A percentile compares a stretch with the other conserved stretches of the same genome.
Evolutionary conservation across 2,329 filamentous ascomycete species (phyloP).

Genomic region (Calonectria multiphialidica): DNA sequence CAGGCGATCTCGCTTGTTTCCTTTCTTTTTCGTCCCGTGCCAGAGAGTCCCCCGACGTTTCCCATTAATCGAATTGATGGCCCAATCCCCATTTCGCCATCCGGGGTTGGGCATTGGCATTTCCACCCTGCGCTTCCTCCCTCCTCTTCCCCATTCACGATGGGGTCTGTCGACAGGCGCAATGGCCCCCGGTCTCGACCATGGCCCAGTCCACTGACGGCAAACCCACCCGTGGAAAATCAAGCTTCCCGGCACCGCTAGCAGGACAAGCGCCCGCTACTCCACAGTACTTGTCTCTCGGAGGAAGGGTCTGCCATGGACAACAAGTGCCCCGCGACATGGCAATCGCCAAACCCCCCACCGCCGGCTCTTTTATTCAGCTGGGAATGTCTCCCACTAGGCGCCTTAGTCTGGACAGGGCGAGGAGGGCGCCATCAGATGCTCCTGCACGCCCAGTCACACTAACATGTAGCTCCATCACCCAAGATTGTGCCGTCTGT

Average conservation of each 20-base stretch:
- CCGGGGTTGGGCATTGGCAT: background rate
- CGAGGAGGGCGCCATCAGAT: background rate
- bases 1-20: slow-evolving; percentile 2
- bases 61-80: background rate
- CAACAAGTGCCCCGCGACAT: slow-evolving; percentile 5
- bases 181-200: background rate
- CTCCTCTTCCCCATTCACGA: background rate
- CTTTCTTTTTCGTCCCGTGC: background rate
- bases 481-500: background rate
- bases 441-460: background rate
- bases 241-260: slow-evolving; percentile 9
- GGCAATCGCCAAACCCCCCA: slow-evolving; percentile 1
- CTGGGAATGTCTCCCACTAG: slow-evolving; percentile 3
- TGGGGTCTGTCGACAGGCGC: background rate
- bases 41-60: background rate
- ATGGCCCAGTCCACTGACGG: background rate
- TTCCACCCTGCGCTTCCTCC: background rate
- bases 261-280: background rate
- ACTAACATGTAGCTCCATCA: background rate
- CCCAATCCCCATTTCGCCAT: background rate
- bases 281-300: background rate
- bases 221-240: background rate
- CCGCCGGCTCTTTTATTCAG: slow-evolving; percentile 10
- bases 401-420: slow-evolving; percentile 2
- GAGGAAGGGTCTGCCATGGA: slow-evolving; percentile 6